Percentiles rank a stretch among this genome's conserved stretches.
Conservation (phyloP, 805 yeast genomes). For the Barnettozyma botsteinii region DNA sequence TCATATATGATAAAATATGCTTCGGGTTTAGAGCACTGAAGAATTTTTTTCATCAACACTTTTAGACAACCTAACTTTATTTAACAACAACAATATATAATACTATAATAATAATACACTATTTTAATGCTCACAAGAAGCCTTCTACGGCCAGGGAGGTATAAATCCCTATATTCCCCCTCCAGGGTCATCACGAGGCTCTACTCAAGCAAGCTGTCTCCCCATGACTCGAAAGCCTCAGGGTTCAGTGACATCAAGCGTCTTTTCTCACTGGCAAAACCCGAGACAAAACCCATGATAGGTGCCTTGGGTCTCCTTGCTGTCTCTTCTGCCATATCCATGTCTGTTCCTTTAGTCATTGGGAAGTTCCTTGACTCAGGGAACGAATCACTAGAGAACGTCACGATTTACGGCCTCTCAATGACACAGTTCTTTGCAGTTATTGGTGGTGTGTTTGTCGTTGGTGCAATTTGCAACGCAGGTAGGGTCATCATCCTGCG, state of each 20-base stretch:
- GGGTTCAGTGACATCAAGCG: slow-evolving; percentile 34
- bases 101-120: too few species aligned
- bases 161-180: too few species aligned
- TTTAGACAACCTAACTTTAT: too few species aligned
- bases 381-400: slow-evolving; percentile 24
- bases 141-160: slow-evolving; percentile 1
- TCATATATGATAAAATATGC: too few species aligned
- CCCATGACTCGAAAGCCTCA: slow-evolving; percentile 31
- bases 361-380: slow-evolving; percentile 76
- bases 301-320: slow-evolving; percentile 61
- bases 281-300: slow-evolving; percentile 49
- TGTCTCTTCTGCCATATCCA: slow-evolving; percentile 69
- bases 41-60: background rate
- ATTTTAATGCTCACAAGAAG: too few species aligned
- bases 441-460: slow-evolving; percentile 53
- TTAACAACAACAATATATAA: too few species aligned
- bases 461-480: slow-evolving; percentile 76
- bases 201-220: slow-evolving; percentile 20
- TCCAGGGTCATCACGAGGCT: background rate
- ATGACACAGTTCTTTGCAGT: slow-evolving; percentile 58
- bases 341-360: slow-evolving; percentile 76
- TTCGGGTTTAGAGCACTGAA: too few species aligned
- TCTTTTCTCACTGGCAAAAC: slow-evolving; percentile 48
- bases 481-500: slow-evolving; percentile 74
- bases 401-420: slow-evolving; percentile 52